Conservation (phyloP, 2,329 filamentous ascomycete species). For the Chrysoporthe austroafricana region DNA sequence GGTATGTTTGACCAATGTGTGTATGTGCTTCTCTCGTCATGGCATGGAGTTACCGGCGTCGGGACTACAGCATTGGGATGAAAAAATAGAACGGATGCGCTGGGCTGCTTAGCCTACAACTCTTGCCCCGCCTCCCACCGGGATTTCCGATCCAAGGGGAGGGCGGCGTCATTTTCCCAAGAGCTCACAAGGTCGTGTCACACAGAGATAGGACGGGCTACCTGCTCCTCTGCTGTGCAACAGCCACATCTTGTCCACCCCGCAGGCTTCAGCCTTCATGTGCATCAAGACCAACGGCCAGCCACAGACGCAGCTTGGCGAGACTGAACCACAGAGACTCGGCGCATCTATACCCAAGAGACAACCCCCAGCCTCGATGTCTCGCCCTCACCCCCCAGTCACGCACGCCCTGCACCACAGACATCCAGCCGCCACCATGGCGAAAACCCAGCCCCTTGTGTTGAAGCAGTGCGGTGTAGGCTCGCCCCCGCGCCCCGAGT, state of each 20-base stretch:
- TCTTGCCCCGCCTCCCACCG: not conserved
- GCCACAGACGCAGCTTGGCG: not conserved
- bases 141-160: not conserved
- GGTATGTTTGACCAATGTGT: not conserved
- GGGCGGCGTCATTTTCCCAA: not conserved
- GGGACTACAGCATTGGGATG: not conserved
- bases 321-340: not conserved
- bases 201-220: not conserved
- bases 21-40: not conserved
- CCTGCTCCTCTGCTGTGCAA: not conserved
- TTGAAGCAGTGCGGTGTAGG: no score
- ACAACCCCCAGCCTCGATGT: not conserved
- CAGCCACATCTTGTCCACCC: not conserved
- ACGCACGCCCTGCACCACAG: no score
- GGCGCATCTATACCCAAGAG: not conserved
- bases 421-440: no score
- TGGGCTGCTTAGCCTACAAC: not conserved
- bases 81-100: not conserved
- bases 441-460: no score
- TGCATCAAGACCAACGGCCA: not conserved
- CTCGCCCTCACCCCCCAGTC: no score
- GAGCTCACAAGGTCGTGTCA: not conserved
- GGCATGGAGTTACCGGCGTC: conserved; percentile 11
- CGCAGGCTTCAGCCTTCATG: not conserved
- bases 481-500: no score